Conservation (phyloP, 495 filamentous ascomycete species). For the Friedmanniomyces endolithicus region DNA sequence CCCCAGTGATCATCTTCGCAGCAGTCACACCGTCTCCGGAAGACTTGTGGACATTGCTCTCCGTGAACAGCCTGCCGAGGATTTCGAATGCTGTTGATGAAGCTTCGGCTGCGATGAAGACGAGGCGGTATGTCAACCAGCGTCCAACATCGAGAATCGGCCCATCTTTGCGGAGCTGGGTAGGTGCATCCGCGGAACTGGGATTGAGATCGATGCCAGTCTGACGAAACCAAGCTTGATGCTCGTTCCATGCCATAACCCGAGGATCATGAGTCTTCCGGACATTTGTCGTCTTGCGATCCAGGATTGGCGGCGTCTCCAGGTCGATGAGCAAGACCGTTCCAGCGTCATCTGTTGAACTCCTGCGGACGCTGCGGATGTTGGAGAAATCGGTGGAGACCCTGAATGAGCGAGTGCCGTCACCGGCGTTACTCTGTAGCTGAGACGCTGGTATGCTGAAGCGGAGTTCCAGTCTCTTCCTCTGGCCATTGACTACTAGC, state of each 20-base stretch:
- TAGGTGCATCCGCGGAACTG: conserved; percentile 29
- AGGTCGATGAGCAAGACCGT: conserved; percentile 24
- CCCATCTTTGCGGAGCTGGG: conserved; percentile 44
- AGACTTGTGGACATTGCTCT: conserved; percentile 57
- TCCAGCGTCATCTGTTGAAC: not conserved
- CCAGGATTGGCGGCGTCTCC: conserved; percentile 53
- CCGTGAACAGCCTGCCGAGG: conserved; percentile 45
- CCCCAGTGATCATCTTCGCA: not conserved
- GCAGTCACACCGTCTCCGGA: conserved; percentile 10
- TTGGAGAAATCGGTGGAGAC: not conserved
- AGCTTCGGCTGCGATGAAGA: conserved; percentile 24
- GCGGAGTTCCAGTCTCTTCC: not conserved
- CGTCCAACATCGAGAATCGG: conserved; percentile 65
- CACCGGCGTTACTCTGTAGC: not conserved
- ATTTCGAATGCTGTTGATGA: conserved; percentile 6
- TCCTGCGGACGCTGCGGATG: not conserved
- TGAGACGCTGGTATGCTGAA: not conserved
- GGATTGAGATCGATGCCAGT: conserved; percentile 51
- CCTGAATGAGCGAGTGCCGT: not conserved
- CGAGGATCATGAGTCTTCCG: conserved; percentile 31
- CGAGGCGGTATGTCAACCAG: conserved; percentile 33
- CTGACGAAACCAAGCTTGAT: conserved; percentile 62
- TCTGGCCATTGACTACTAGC: not conserved
- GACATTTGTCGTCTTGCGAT: conserved; percentile 39
- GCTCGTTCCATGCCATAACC: conserved; percentile 46